phyloP scores from a whole-genome alignment of 2,329 filamentous ascomycete species.

The Clonostachys rhizophaga region DNA sequence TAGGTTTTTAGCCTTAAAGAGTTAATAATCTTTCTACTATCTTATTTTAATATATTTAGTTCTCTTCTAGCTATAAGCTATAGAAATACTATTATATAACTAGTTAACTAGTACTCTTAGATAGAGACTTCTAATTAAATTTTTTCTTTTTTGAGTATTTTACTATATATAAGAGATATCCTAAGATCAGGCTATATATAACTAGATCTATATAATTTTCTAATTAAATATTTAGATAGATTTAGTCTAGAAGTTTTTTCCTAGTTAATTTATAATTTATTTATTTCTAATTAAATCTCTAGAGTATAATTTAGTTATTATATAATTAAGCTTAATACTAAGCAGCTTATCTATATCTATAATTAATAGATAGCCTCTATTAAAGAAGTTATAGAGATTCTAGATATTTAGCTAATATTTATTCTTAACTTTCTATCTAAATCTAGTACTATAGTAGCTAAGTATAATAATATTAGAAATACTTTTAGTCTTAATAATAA shows the following conservation, averaged over 20 bases:
- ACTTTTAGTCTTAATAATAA: background rate
- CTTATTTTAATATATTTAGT: background rate
- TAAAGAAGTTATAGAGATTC: conserved; percentile 7
- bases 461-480: background rate
- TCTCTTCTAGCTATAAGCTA: background rate
- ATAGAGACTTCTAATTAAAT: conserved; percentile 10
- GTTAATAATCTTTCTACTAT: background rate
- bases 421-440: background rate
- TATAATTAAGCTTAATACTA: conserved; percentile 24
- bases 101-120: conserved; percentile 14
- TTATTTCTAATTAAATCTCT: too few species aligned
- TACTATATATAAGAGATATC: too few species aligned
- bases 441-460: background rate
- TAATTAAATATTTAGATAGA: conserved; percentile 26
- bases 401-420: background rate
- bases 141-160: too few species aligned
- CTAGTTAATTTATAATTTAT: too few species aligned
- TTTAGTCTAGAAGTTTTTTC: background rate
- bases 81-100: conserved; percentile 18
- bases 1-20: conserved; percentile 25
- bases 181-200: too few species aligned
- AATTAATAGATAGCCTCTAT: conserved; percentile 24
- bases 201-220: conserved; percentile 5
- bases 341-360: conserved; percentile 21
- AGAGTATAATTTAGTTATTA: conserved; percentile 19